Conservation (phyloP, 1,139 yeast genomes). For the Geotrichum reessii region DNA sequence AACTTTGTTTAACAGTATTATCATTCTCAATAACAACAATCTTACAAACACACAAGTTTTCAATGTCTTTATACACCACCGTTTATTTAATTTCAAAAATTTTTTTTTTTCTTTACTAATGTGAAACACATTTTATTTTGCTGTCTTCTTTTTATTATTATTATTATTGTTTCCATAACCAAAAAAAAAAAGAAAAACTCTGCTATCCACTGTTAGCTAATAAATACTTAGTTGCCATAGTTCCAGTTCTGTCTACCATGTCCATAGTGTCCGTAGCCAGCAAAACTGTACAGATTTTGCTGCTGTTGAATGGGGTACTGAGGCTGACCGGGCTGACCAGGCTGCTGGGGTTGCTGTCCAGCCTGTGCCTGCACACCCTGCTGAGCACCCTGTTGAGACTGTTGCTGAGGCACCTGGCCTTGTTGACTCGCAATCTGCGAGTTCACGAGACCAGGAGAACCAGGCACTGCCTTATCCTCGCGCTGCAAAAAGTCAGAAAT, state of each 20-base stretch:
- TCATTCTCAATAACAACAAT: no score
- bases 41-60: no score
- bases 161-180: no score
- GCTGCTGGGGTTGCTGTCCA: constrained; percentile 22
- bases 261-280: constrained; percentile 34
- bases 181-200: no score
- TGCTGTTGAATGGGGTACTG: constrained; percentile 26
- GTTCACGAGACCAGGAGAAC: constrained; percentile 25
- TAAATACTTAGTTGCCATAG: constrained; percentile 9
- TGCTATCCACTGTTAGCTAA: not conserved
- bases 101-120: no score
- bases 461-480: constrained; percentile 29
- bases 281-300: constrained; percentile 32
- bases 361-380: constrained; percentile 12
- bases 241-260: constrained; percentile 20
- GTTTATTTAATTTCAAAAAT: no score
- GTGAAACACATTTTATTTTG: no score
- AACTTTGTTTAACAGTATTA: no score
- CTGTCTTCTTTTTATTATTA: no score
- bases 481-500: constrained; percentile 35
- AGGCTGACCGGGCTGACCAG: constrained; percentile 24
- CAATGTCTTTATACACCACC: no score
- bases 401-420: constrained; percentile 19
- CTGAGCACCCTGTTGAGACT: constrained; percentile 5
- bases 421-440: constrained; percentile 17